Base-by-base conservation (phyloP, 768 basidiomycete species). In the Botryobasidium botryosum region DNA sequence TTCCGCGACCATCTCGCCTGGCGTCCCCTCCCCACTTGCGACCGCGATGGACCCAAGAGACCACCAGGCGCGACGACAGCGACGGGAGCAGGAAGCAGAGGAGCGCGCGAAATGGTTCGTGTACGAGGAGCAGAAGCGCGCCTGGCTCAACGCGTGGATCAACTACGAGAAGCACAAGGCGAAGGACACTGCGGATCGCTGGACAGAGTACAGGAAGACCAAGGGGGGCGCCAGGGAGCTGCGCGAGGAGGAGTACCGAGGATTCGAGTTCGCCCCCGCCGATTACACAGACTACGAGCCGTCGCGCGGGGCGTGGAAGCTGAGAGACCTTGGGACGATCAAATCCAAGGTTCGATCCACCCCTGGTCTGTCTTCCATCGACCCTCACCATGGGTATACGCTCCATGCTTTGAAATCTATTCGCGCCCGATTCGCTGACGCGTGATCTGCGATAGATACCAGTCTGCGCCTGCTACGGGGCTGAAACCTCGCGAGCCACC, bases 201-300 rank as follows among this genome's bases (percentile, higher is more conserved):
- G 47, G 45, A 31, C 8, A 31, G 46, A 48, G 12, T 49, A 38
- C 46, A 46, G 48, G 6, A 40, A 47, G 17, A 21, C 25, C 17
- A 18, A 36, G 31, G n/a, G 38, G 13, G 32, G 48, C 3, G 33
- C 29, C 15, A 24, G 21, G 20, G 15, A 24, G 46, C 20, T 31
- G 24, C 20, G 24, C 5, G 27, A 21, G 13, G 15, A 13, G 32
- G 40, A 42, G 23, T 24, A 18, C 18, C 24, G 3, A 15, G 13
- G 6, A 17, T 32, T 21, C 8, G 12, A 15, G 18, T 21, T 32
- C 13, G 29, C 5, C 24, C 24, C 24, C 46, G 8, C 44, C 45
- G 15, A 1, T 38, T n/a, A 40, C 33, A 18, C 46, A 18, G 25
- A 47, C 24, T 17, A 23, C 32, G 7, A n/a, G 17, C 24, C 29